These are phyloP conservation scores for Erythrobasidium yunnanense DNA, from an alignment of 768 basidiomycete species.

Conservation along the genomic window DNA sequence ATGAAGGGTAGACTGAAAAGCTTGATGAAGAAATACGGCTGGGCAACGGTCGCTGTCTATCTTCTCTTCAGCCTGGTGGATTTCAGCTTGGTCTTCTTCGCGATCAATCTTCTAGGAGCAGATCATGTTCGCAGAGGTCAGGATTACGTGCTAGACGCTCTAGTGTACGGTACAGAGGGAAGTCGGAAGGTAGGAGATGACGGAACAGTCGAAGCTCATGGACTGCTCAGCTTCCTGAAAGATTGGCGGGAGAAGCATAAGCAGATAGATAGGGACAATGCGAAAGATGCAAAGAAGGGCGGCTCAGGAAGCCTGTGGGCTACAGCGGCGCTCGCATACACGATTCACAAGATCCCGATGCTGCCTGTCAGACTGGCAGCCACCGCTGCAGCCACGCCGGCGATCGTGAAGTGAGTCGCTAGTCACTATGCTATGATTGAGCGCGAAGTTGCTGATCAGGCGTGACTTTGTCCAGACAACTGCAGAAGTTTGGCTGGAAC, in stretches of 20 bases:
- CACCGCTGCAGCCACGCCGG: constrained; percentile 48
- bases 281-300: constrained; percentile 2
- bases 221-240: constrained; percentile 25
- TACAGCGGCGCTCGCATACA: constrained; percentile 83
- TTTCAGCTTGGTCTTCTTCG: constrained; percentile 70
- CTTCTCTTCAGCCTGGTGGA: constrained; percentile 61
- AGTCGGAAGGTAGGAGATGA: constrained; percentile 26
- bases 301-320: constrained; percentile 70
- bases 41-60: constrained; percentile 92
- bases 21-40: constrained; percentile 66
- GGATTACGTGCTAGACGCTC: constrained; percentile 43
- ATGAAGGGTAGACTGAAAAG: constrained; percentile 27
- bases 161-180: constrained; percentile 45
- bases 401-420: constrained; percentile 33
- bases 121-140: constrained; percentile 71
- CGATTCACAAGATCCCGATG: constrained; percentile 88
- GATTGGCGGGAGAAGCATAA: constrained; percentile 29
- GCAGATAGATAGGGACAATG: constrained; percentile 1
- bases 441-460: not conserved
- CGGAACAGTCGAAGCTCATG: not conserved
- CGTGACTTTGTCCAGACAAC: not conserved
- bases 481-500: constrained; percentile 9
- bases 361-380: constrained; percentile 78
- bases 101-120: constrained; percentile 75
- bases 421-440: not conserved